Evolutionary conservation across 2,329 filamentous ascomycete genomes (phyloP).

Genomic region (Paracamarosporium sp.): DNA sequence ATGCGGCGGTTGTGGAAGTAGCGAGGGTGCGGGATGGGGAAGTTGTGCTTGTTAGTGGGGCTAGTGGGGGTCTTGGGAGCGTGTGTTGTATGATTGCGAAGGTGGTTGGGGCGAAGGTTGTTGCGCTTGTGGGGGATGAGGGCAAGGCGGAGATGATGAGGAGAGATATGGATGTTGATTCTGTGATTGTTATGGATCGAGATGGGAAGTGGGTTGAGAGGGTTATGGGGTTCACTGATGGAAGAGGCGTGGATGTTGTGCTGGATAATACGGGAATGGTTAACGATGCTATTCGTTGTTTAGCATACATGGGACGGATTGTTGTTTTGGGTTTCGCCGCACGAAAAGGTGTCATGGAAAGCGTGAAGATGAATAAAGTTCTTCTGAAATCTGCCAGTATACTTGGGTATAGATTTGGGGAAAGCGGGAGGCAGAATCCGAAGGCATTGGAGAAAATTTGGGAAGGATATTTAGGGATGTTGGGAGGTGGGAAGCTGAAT

Average conservation of each 20-base stretch:
- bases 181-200: conserved; percentile 53
- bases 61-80: conserved; percentile 62
- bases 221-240: conserved; percentile 57
- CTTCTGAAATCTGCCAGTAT: conserved; percentile 29
- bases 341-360: conserved; percentile 59
- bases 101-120: conserved; percentile 59
- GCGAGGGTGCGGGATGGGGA: conserved; percentile 54
- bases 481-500: conserved; percentile 56
- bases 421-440: conserved; percentile 60
- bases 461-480: conserved; percentile 58
- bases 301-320: conserved; percentile 45
- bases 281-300: conserved; percentile 62
- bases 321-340: conserved; percentile 67
- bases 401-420: conserved; percentile 65
- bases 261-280: conserved; percentile 36
- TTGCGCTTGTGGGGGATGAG: conserved; percentile 59
- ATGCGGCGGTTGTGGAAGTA: conserved; percentile 56
- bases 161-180: conserved; percentile 42
- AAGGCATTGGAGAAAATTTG: conserved; percentile 57
- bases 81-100: conserved; percentile 64
- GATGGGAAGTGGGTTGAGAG: conserved; percentile 57
- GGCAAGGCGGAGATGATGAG: conserved; percentile 54
- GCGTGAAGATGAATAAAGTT: conserved; percentile 24
- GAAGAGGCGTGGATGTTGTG: conserved; percentile 63
- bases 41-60: conserved; percentile 62